Percentiles rank a stretch among this genome's conserved stretches.
Conservation (phyloP, 2,329 filamentous ascomycete species). For the Orbilia oligospora region DNA sequence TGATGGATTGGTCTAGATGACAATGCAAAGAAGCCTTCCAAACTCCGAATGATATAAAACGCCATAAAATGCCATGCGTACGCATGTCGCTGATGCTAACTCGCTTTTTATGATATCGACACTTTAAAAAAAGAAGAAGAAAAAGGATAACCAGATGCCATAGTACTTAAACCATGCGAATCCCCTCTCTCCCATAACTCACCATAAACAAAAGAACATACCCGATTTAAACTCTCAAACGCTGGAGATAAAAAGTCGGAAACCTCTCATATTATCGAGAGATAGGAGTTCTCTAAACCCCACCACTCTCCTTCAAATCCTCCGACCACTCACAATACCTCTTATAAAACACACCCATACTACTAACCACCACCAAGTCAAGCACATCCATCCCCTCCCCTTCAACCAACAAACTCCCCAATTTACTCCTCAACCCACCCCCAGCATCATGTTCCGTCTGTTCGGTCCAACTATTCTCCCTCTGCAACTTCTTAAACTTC, state of each 20-base stretch:
- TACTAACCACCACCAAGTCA: conserved; percentile 90
- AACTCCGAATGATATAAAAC: conserved; percentile 13
- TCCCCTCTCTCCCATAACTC: too few relatives aligned
- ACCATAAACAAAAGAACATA: neutral
- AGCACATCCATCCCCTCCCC: conserved; percentile 95
- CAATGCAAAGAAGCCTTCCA: neutral
- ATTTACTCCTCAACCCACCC: conserved; percentile 76
- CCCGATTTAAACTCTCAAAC: neutral
- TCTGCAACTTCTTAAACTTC: conserved; percentile 56
- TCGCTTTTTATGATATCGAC: conserved; percentile 15
- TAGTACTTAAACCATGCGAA: neutral
- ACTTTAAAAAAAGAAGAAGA: too few relatives aligned
- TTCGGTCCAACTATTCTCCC: conserved; percentile 56
- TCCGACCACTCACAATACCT: conserved; percentile 75
- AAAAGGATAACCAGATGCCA: neutral
- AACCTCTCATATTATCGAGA: too few relatives aligned
- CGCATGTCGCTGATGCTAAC: conserved; percentile 6
- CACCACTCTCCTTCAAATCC: conserved; percentile 45
- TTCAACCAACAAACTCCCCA: conserved; percentile 91
- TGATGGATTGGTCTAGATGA: neutral
- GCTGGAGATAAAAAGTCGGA: neutral
- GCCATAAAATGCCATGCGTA: neutral
- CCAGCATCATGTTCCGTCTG: conserved; percentile 45
- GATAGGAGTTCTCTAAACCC: neutral
- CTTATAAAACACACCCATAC: conserved; percentile 94